Evolutionary conservation across 441 rosid genomes (phyloP).

Genomic region (Euphorbia celastroides): DNA sequence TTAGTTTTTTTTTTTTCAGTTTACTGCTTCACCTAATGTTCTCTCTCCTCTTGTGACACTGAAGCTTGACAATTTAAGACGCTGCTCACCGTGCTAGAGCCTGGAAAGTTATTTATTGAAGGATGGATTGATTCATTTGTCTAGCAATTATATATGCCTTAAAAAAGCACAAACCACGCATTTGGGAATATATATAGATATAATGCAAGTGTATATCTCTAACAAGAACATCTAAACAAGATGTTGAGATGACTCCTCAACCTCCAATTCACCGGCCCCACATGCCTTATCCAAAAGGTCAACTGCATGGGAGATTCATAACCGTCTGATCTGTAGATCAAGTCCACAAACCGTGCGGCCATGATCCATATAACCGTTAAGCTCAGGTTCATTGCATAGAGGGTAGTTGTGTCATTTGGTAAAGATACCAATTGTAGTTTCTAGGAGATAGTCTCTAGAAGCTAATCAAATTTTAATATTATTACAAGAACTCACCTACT

Average conservation of each 20-base stretch:
- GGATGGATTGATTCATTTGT: no score
- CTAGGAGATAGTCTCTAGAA: conserved; percentile 16
- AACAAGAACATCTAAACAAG: neutral
- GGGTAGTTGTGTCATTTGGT: conserved; percentile 9
- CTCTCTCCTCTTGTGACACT: no score
- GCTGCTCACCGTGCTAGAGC: no score
- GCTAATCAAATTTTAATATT: neutral
- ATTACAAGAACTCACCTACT: conserved; percentile 18
- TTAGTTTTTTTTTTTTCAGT: no score
- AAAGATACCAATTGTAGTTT: neutral
- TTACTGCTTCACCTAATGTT: no score
- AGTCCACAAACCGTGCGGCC: conserved; percentile 21
- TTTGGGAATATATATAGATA: no score
- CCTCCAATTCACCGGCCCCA: conserved; percentile 19
- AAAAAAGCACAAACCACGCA: no score
- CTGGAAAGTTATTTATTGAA: no score
- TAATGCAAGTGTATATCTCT: neutral
- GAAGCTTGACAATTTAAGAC: no score
- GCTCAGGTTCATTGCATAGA: conserved; percentile 1
- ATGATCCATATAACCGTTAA: conserved; percentile 5
- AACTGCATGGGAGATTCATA: conserved; percentile 20
- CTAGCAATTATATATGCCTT: no score
- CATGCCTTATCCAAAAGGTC: conserved; percentile 15
- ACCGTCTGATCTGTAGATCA: conserved; percentile 14
- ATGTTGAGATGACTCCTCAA: conserved; percentile 20